These are phyloP conservation scores for Serendipita indica DNA, from an alignment of 768 basidiomycete species.

Conservation along the genomic window DNA sequence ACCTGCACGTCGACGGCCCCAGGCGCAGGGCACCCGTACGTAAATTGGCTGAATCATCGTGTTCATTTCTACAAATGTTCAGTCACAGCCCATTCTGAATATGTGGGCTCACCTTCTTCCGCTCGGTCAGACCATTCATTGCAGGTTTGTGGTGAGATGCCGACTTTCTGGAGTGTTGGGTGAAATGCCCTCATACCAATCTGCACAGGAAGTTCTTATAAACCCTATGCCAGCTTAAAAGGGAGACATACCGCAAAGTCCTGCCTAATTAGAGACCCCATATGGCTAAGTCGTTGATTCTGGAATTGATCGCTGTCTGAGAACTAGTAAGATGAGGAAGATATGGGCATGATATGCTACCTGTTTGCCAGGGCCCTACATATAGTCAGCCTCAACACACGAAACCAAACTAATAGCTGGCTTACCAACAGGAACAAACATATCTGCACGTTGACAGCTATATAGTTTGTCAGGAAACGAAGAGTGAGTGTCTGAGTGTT, in stretches of 20 bases:
- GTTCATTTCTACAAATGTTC: neutral
- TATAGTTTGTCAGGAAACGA: neutral
- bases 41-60: neutral
- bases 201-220: no score
- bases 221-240: no score
- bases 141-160: neutral
- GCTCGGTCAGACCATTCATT: neutral
- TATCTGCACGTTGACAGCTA: neutral
- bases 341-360: neutral
- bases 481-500: no score
- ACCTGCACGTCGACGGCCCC: slow-evolving; percentile 1
- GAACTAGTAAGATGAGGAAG: neutral
- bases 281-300: neutral
- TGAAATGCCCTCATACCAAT: neutral
- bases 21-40: neutral
- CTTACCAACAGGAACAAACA: slow-evolving; percentile 1
- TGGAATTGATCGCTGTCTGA: neutral
- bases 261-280: neutral
- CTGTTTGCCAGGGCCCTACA: neutral
- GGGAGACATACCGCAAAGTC: neutral
- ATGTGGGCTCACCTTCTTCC: neutral
- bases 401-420: neutral
- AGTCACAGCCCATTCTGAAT: neutral
- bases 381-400: neutral
- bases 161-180: neutral